Percentiles rank a stretch among this genome's conserved stretches.
Evolutionary conservation across 169 alveolate species (phyloP).

Genomic region (Plasmodium inui): DNA sequence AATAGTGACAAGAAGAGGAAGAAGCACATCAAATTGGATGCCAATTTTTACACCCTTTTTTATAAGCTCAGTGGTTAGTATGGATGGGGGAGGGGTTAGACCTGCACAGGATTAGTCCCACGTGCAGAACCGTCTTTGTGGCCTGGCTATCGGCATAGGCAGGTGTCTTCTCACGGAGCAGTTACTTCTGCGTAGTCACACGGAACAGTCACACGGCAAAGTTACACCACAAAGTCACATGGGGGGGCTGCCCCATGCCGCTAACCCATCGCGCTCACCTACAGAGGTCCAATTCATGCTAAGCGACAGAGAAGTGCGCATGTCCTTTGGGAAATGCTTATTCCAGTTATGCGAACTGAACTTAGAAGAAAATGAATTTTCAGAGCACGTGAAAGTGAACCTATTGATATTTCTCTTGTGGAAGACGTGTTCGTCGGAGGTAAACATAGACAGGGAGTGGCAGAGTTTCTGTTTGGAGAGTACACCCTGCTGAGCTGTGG

Average conservation of each 20-base stretch:
- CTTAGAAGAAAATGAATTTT: conserved; percentile 37
- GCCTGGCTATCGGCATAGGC: neutral
- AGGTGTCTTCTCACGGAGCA: neutral
- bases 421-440: conserved; percentile 42
- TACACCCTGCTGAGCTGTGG: neutral
- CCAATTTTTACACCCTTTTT: conserved; percentile 6
- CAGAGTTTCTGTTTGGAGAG: neutral
- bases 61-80: conserved; percentile 38
- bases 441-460: neutral
- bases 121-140: neutral
- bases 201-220: too few relatives aligned
- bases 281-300: conserved; percentile 51
- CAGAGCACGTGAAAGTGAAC: conserved; percentile 10
- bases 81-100: too few relatives aligned
- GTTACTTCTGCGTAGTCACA: neutral
- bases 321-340: conserved; percentile 53
- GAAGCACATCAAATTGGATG: conserved; percentile 17
- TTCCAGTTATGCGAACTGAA: conserved; percentile 42
- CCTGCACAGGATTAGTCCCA: too few relatives aligned
- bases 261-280: neutral
- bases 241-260: neutral
- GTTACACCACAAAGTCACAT: neutral
- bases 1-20: conserved; percentile 13
- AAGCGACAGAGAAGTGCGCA: conserved; percentile 52
- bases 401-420: conserved; percentile 34